Base-by-base conservation (phyloP, 2,329 filamentous ascomycete species). In the Tympanopsis confertula region DNA sequence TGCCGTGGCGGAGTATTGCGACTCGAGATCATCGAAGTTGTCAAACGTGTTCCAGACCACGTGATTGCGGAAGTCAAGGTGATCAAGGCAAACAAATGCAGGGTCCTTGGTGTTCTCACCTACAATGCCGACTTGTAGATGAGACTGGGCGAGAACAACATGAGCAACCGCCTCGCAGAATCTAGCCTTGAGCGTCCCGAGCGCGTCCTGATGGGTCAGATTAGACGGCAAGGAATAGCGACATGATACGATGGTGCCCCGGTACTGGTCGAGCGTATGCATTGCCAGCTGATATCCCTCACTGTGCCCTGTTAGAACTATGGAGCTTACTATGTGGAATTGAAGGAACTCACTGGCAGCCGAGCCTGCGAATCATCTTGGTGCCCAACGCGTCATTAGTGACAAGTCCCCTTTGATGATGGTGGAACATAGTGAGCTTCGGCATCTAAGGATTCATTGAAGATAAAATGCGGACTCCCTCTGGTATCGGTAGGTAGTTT, bases 281-380 rank as follows among this genome's bases (percentile, higher is more conserved):
- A 50, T 47, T 13, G 47, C 45, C 14, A 45, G 39, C 35, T 50
- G 44, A 37, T 48, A 50, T 5, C 22, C 26, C 35, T 50, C 48
- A 38, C 48, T 49, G 20, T n/a, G n/a, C n/a, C n/a, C n/a, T n/a
- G n/a, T n/a, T n/a, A n/a, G n/a, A n/a, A n/a, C n/a, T n/a, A n/a
- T n/a, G n/a, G n/a, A n/a, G n/a, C n/a, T n/a, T n/a, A n/a, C n/a
- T n/a, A n/a, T n/a, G n/a, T n/a, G n/a, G n/a, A n/a, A n/a, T n/a
- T n/a, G n/a, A n/a, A n/a, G n/a, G n/a, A n/a, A n/a, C n/a, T n/a
- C n/a, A n/a, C n/a, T n/a, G n/a, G n/a, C n/a, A n/a, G n/a, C n/a
- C n/a, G n/a, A n/a, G n/a, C n/a, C n/a, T n/a, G n/a, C n/a, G n/a
- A n/a, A n/a, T n/a, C n/a, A n/a, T n/a, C n/a, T n/a, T n/a, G n/a